A percentile compares a stretch with the other conserved stretches of the same genome.
Evolutionary conservation across 139 green algal genomes (phyloP).

Genomic region (Micromonas pusilla): DNA sequence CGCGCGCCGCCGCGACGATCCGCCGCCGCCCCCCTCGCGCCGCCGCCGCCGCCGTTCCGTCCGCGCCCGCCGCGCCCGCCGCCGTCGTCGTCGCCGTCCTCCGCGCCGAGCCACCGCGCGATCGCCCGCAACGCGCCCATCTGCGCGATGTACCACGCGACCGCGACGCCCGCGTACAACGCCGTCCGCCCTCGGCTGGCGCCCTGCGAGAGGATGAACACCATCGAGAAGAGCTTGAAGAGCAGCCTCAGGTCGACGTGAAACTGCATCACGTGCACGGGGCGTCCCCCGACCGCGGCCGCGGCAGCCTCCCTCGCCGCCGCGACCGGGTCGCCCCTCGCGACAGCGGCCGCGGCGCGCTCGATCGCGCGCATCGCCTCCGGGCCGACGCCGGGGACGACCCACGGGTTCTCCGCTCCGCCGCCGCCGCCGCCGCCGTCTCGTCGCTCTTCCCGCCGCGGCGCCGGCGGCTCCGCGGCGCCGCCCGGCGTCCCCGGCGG

Average conservation of each 20-base stretch:
- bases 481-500: no score
- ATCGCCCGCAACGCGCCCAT: constrained; percentile 5
- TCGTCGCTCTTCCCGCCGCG: no score
- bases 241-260: constrained; percentile 31
- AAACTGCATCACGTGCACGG: constrained; percentile 17
- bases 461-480: no score
- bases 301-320: neutral
- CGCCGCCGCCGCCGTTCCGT: neutral
- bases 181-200: neutral
- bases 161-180: neutral
- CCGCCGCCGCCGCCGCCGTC: no score
- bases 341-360: no score
- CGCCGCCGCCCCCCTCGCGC: neutral
- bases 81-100: neutral
- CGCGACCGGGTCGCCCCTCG: neutral
- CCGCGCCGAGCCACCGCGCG: neutral
- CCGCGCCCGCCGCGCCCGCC: neutral
- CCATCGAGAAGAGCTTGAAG: constrained; percentile 18
- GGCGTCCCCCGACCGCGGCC: neutral
- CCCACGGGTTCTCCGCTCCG: no score
- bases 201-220: constrained; percentile 11
- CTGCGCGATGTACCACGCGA: constrained; percentile 18
- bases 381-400: no score
- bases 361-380: no score
- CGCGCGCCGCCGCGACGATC: neutral